A percentile compares a stretch with the other conserved stretches of the same genome.
Evolutionary conservation across 208 protist species (phyloP).

Genomic region (Acanthamoeba castellanii): DNA sequence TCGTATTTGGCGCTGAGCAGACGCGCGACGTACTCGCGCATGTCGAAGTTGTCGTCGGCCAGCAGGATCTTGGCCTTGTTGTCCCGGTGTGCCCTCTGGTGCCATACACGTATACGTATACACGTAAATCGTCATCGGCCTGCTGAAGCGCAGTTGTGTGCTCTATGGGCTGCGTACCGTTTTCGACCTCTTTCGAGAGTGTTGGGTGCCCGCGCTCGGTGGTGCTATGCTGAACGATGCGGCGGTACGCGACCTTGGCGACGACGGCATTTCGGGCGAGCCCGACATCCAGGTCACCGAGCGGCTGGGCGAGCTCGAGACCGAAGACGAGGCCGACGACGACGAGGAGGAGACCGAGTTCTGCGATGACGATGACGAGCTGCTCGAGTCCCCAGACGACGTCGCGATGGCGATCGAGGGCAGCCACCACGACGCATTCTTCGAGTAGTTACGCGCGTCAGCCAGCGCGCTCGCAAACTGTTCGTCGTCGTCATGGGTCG

Average conservation of each 20-base stretch:
- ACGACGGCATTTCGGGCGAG: conserved; percentile 23
- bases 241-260: neutral
- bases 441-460: conserved; percentile 29
- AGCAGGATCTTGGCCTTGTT: conserved; percentile 32
- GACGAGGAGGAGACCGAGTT: neutral
- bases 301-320: neutral
- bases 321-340: neutral
- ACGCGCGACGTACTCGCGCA: conserved; percentile 71
- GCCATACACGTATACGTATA: no score
- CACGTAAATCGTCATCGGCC: no score
- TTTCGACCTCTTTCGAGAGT: neutral
- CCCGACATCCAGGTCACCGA: neutral
- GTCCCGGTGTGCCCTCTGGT: neutral
- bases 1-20: conserved; percentile 21
- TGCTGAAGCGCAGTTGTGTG: no score
- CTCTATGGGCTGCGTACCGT: no score
- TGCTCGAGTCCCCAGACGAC: neutral
- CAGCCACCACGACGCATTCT: conserved; percentile 53
- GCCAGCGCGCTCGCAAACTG: neutral
- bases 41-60: conserved; percentile 74
- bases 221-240: neutral
- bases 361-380: neutral
- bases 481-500: neutral
- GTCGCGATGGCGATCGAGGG: conserved; percentile 8
- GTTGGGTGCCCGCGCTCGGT: neutral